Evolutionary conservation across 495 filamentous ascomycete genomes (phyloP), one percentile per base, ranked within the genome.

Genomic region (Entonaema liquescens): DNA sequence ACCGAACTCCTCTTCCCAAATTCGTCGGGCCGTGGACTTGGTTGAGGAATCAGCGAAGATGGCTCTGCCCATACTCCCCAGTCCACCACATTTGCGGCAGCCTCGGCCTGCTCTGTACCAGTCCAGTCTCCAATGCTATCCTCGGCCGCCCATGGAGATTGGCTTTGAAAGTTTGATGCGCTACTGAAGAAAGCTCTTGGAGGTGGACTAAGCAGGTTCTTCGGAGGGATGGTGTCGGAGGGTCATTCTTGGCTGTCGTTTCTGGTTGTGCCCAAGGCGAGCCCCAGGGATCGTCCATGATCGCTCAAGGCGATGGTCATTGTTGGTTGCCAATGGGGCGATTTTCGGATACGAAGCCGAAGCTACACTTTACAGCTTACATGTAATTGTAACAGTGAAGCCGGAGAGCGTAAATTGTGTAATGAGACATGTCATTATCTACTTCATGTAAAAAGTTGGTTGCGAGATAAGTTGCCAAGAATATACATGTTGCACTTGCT

Each of bases 221-320:
- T 79, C 28, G 74, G 56, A 7, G 76, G 78, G 77, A 79, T 7
- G 78, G 65, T 11, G 65, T 67, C 5, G 68, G 76, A 25, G 57
- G 62, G 52, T 79, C 73, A 36, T 57, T 64, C 25, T 72, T 78
- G 67, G 73, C 47, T 26, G 69, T 76, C 29, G 65, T 31, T 33
- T 82, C 78, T 69, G 79, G 64, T 52, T 78, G 71, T 57, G 80
- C 78, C 83, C 83, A 84, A 75, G 83, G 83, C 69, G 82, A 83
- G 76, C 83, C 82, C 85, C 85, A 87, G 72, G 85, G 84, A 84
- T 86, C 84, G 78, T 87, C 85, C 85, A 87, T 87, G 60, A 67
- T 80, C 77, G 63, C 56, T 60, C 59, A 36, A 58, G 62, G 65
- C 61, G 70, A 62, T 73, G 70, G 19, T 73, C 70, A 73, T 73